phyloP scores from a whole-genome alignment of 2,329 filamentous ascomycete genomes.

The Fusarium paranaense region DNA sequence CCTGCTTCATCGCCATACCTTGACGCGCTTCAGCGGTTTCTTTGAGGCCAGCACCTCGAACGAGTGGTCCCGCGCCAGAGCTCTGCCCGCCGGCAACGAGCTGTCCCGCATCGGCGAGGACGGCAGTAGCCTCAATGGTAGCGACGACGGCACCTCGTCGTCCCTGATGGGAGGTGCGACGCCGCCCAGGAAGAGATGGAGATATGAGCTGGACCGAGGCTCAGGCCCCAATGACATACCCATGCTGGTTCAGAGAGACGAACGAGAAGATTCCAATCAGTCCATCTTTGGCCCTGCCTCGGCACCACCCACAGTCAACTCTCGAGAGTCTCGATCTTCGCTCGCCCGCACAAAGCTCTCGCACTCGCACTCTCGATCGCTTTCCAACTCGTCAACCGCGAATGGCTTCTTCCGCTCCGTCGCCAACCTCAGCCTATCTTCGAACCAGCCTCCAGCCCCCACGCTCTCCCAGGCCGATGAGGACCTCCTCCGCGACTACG shows the following conservation, averaged over 20 bases:
- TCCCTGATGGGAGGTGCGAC: slow-evolving; percentile 22
- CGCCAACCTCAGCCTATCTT: slow-evolving; percentile 75
- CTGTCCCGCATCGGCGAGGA: slow-evolving; percentile 67
- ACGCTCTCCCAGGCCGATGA: slow-evolving; percentile 71
- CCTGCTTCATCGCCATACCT: slow-evolving; percentile 85
- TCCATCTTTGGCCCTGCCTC: slow-evolving; percentile 50
- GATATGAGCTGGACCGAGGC: slow-evolving; percentile 87
- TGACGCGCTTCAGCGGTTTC: slow-evolving; percentile 92
- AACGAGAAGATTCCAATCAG: slow-evolving; percentile 38
- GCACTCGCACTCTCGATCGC: slow-evolving; percentile 58
- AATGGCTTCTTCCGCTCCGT: slow-evolving; percentile 85
- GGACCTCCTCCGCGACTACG: slow-evolving; percentile 89
- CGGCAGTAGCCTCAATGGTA: slow-evolving; percentile 33
- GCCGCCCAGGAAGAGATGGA: slow-evolving; percentile 72
- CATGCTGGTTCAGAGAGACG: slow-evolving; percentile 86
- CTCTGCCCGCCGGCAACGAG: slow-evolving; percentile 53
- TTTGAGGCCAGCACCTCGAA: slow-evolving; percentile 88
- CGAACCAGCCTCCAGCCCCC: slow-evolving; percentile 58
- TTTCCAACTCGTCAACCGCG: slow-evolving; percentile 58
- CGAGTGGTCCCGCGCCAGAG: slow-evolving; percentile 69
- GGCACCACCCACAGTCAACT: slow-evolving; percentile 34
- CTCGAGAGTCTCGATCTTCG: slow-evolving; percentile 57
- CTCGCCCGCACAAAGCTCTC: slow-evolving; percentile 49
- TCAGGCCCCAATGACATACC: slow-evolving; percentile 80
- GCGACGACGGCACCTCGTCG: slow-evolving; percentile 35